Evolutionary conservation across 2,329 filamentous ascomycete genomes (phyloP), one percentile per base, ranked within the genome.

Genomic region (Hypoxylon sp.): DNA sequence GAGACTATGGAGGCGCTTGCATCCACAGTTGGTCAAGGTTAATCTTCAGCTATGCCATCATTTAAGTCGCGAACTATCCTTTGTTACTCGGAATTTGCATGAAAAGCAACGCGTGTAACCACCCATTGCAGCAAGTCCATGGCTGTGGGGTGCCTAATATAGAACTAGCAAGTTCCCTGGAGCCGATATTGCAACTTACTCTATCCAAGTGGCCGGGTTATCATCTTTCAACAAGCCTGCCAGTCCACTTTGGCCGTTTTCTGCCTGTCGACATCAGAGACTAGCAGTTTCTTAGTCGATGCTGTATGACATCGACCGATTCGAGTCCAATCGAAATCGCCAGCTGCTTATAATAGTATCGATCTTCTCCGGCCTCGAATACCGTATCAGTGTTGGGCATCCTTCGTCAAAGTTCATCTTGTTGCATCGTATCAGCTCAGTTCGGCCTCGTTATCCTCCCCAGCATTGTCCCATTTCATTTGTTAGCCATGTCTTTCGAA

Each of bases 401-500:
- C 52, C 14, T 26, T 40, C 22, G 16, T 44, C 18, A 49, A 26
- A 51, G 22, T 12, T 38, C 30, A n/a, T 20, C 26, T 11, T 50
- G 20, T 36, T 49, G 44, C 42, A 44, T 60, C 36, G 24, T 9
- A 5, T 52, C 32, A 55, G 38, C 8, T 28, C 20, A 50, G 49
- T 38, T 64, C 14, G 18, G 22, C 26, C 28, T 42, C 18, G 18
- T 38, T 28, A 9, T 30, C 33, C 16, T n/a, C 5, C 30, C 52
- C 12, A n/a, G n/a, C 30, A 9, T 18, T 32, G 0, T 18, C 16
- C 24, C 12, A 52, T 59, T 51, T 59, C 44, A 28, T 45, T 64
- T 62, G 52, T 67, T 57, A 60, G 63, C 46, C 44, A 71, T 70
- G 70, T 70, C 70, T 44, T 67, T 67, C 16, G 55, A 68, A 36